phyloP scores from a whole-genome alignment of 2,329 filamentous ascomycete species.

The Fusarium haematococcum region DNA sequence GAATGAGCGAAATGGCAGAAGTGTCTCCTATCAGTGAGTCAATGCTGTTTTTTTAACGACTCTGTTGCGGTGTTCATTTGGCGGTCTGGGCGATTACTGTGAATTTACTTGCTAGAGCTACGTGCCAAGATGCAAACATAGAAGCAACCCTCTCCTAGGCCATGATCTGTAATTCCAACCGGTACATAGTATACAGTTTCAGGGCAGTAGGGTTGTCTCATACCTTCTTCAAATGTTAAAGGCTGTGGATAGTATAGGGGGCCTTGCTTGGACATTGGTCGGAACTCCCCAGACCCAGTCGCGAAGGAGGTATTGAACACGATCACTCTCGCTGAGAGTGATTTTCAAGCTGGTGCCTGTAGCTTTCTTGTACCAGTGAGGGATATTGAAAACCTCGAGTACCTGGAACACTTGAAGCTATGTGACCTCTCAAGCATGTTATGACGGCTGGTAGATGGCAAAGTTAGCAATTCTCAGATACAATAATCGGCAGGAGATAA shows the following conservation, averaged over 20 bases:
- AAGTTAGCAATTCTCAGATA: too few species aligned
- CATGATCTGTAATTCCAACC: neutral
- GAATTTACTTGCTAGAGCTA: neutral
- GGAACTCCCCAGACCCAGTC: neutral
- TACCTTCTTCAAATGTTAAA: too few species aligned
- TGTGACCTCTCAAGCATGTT: too few species aligned
- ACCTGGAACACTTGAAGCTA: too few species aligned
- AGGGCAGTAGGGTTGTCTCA: too few species aligned
- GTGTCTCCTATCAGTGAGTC: neutral
- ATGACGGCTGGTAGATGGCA: too few species aligned
- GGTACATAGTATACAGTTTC: neutral
- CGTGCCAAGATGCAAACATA: neutral
- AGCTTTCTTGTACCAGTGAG: too few species aligned
- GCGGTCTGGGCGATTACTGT: neutral
- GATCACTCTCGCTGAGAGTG: neutral
- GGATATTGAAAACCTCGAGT: too few species aligned
- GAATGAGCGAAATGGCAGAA: neutral
- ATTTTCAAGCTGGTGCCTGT: too few species aligned
- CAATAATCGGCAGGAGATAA: too few species aligned
- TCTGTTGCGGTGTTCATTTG: neutral
- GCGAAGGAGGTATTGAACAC: neutral
- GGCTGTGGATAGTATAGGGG: too few species aligned
- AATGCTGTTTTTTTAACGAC: neutral
- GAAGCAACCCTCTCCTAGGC: neutral
- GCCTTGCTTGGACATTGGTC: too few species aligned